These are phyloP conservation scores for Cymbidium sinense DNA, from an alignment of 106 monocot genomes.

Conservation along the genomic window DNA sequence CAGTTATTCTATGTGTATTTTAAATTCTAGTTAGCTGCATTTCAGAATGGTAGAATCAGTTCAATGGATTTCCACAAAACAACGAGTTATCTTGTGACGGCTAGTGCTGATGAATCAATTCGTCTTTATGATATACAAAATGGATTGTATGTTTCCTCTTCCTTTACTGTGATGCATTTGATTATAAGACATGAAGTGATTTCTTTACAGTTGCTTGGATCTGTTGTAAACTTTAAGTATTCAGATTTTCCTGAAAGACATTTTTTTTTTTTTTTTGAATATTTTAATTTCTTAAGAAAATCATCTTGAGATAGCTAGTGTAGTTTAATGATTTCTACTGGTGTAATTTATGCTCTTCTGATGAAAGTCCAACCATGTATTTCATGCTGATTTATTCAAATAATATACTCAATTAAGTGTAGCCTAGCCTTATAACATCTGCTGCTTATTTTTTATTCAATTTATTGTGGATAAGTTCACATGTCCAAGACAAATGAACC, in stretches of 20 bases:
- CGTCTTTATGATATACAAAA: slow-evolving; percentile 91
- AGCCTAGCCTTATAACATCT: neutral
- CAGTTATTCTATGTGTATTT: slow-evolving; percentile 2
- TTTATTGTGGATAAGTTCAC: neutral
- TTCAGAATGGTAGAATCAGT: slow-evolving; percentile 96
- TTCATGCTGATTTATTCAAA: neutral
- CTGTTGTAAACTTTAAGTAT: neutral
- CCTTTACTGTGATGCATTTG: neutral
- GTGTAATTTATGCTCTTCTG: neutral
- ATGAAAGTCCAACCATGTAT: neutral
- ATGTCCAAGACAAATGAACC: neutral
- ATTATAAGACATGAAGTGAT: neutral
- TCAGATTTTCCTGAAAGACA: neutral
- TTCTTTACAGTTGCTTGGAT: neutral
- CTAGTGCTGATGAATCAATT: slow-evolving; percentile 98
- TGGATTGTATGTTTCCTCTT: slow-evolving; percentile 52
- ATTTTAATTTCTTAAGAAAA: neutral
- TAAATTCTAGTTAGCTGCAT: neutral
- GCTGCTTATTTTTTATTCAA: neutral
- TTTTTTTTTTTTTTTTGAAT: neutral
- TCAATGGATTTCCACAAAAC: slow-evolving; percentile 94
- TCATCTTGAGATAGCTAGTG: neutral
- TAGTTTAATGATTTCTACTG: neutral
- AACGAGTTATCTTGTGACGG: slow-evolving; percentile 84
- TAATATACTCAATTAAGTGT: neutral